Evolutionary conservation across 768 basidiomycete genomes (phyloP).

Genomic region (Gelatoporia subvermispora): DNA sequence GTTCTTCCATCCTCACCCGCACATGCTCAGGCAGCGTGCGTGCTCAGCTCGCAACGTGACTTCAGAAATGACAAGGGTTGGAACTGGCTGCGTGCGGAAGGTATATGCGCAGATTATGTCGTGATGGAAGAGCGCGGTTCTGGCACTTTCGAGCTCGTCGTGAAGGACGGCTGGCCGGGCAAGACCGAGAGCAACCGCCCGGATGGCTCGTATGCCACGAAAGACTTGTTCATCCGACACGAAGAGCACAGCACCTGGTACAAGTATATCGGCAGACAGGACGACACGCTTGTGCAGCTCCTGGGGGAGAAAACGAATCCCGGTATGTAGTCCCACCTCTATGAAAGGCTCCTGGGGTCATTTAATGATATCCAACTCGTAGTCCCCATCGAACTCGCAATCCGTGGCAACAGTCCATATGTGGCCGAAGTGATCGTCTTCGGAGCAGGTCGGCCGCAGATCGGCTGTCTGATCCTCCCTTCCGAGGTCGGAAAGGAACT

Average conservation of each 20-base stretch:
- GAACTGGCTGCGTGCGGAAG: conserved; percentile 43
- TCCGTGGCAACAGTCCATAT: conserved; percentile 43
- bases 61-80: conserved; percentile 48
- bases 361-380: neutral
- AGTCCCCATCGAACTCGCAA: conserved; percentile 48
- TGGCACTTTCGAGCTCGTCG: conserved; percentile 42
- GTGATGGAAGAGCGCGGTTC: conserved; percentile 39
- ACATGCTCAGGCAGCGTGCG: conserved; percentile 27
- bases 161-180: conserved; percentile 47
- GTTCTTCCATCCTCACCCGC: neutral
- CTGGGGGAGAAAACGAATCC: conserved; percentile 55
- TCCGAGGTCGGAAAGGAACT: conserved; percentile 32
- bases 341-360: too few species aligned
- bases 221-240: conserved; percentile 49
- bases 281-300: conserved; percentile 46
- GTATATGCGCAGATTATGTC: conserved; percentile 27
- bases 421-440: conserved; percentile 52
- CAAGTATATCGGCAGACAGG: conserved; percentile 48
- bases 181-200: conserved; percentile 39
- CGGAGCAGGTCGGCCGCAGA: conserved; percentile 43
- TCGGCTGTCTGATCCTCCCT: conserved; percentile 46
- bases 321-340: conserved; percentile 13
- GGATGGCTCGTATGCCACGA: conserved; percentile 52
- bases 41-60: conserved; percentile 47
- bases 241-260: conserved; percentile 33